These are phyloP conservation scores for Epithele typhae DNA, from an alignment of 768 basidiomycete species.

Conservation along the genomic window DNA sequence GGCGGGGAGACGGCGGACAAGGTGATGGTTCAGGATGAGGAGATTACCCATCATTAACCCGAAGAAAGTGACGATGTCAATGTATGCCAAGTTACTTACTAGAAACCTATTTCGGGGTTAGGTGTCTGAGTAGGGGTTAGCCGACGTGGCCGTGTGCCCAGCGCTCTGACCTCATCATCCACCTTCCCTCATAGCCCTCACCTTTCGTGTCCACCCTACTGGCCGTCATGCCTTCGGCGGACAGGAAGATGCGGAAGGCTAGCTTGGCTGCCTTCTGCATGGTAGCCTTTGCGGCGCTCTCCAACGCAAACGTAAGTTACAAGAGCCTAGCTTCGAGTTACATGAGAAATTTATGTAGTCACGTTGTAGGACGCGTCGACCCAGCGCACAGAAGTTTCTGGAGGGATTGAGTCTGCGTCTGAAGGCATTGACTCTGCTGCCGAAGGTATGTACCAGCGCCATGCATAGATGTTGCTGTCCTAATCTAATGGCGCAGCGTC, in stretches of 20 bases:
- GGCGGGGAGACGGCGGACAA: no score
- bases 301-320: constrained; percentile 17
- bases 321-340: no score
- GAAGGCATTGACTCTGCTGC: constrained; percentile 15
- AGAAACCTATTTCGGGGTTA: not conserved
- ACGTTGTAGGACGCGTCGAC: constrained; percentile 2
- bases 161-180: not conserved
- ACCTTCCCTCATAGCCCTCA: not conserved
- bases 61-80: no score
- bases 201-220: not conserved
- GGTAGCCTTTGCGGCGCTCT: constrained; percentile 23
- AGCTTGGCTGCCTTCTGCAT: constrained; percentile 27
- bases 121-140: constrained; percentile 5
- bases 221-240: constrained; percentile 1
- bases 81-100: not conserved
- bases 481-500: constrained; percentile 41
- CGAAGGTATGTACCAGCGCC: constrained; percentile 16
- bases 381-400: not conserved
- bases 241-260: constrained; percentile 20
- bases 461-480: constrained; percentile 1
- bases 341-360: no score
- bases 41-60: no score
- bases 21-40: no score
- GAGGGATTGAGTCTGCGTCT: constrained; percentile 13
- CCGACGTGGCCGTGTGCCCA: constrained; percentile 4